Evolutionary conservation across 179 eudicot species (phyloP), one percentile per base, ranked within the genome.

Genomic region (Spinacia oleracea): DNA sequence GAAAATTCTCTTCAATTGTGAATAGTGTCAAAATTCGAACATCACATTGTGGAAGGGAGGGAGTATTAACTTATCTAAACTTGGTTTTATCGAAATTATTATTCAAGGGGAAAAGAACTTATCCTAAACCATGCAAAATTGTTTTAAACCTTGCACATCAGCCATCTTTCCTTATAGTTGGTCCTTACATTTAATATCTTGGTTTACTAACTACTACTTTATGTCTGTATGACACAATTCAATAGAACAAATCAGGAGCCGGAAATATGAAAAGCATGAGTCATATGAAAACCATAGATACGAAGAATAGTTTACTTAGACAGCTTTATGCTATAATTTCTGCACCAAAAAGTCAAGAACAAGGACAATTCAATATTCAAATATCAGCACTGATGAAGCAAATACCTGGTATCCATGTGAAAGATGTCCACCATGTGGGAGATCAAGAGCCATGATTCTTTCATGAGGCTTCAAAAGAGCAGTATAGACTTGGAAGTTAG

Each of bases 341-440:
- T 3, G 8, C 9, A 62, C 34, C 62, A 69, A n/a, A n/a, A n/a
- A n/a, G n/a, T n/a, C n/a, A n/a, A 55, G 56, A 68, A 62, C 16
- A 73, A 66, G 32, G 45, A 51, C n/a, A n/a, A 59, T 38, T 25
- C 38, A 56, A 3, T 51, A 27, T 48, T 62, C 31, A 35, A 48
- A 29, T 18, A 32, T 29, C 32, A 63, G 55, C 7, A n/a, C 11
- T 69, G 55, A 34, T 63, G 75, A 64, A 68, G 25, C 51, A 79
- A 72, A 34, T 73, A 91, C 99, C 98, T 96, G 99, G 87, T 94
- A 96, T 67, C 99, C 99, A 78, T 96, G 99, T 40, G 99, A 96
- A 83, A 96, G 97, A 86, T 94, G 99, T 31, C 99, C 99, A 83
- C 99, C 99, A 82, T 96, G 99, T 70, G 99, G 99, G 87, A 96